Conservation (phyloP, 1,284 basidiomycete species). For the Pseudozyma flocculosa region DNA sequence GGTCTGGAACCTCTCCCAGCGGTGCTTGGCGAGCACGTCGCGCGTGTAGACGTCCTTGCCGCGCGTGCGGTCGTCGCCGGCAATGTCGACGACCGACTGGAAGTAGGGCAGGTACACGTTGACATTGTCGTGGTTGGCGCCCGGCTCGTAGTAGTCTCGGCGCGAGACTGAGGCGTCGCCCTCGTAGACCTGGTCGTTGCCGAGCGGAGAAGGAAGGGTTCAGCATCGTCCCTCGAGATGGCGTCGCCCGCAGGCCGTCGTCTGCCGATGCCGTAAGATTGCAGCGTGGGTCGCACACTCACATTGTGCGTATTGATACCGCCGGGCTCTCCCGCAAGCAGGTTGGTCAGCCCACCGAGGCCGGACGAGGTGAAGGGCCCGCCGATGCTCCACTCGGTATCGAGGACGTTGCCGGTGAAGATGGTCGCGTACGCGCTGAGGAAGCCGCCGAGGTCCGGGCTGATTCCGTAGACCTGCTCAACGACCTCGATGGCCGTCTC, state of each 20-base stretch:
- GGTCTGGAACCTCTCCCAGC: slow-evolving; percentile 30
- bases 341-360: slow-evolving; percentile 26
- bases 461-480: slow-evolving; percentile 35
- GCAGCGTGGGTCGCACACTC: not conserved
- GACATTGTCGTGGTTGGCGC: slow-evolving; percentile 35
- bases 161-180: slow-evolving; percentile 40
- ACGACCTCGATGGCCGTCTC: slow-evolving; percentile 41
- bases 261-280: no score
- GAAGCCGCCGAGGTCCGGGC: slow-evolving; percentile 24
- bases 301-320: slow-evolving; percentile 44
- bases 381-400: slow-evolving; percentile 40
- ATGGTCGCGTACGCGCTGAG: slow-evolving; percentile 41
- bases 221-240: not conserved
- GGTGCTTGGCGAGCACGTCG: slow-evolving; percentile 38
- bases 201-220: not conserved
- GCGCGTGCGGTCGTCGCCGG: slow-evolving; percentile 22
- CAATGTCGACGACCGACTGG: slow-evolving; percentile 39
- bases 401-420: slow-evolving; percentile 47
- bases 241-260: no score
- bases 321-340: slow-evolving; percentile 26
- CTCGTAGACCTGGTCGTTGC: slow-evolving; percentile 28
- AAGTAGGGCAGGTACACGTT: slow-evolving; percentile 34
- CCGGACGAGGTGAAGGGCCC: slow-evolving; percentile 24
- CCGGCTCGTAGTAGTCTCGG: slow-evolving; percentile 43
- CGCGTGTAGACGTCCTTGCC: slow-evolving; percentile 39